Conservation (phyloP, 2,329 filamentous ascomycete genomes). For the Arachnopeziza araneosa region DNA sequence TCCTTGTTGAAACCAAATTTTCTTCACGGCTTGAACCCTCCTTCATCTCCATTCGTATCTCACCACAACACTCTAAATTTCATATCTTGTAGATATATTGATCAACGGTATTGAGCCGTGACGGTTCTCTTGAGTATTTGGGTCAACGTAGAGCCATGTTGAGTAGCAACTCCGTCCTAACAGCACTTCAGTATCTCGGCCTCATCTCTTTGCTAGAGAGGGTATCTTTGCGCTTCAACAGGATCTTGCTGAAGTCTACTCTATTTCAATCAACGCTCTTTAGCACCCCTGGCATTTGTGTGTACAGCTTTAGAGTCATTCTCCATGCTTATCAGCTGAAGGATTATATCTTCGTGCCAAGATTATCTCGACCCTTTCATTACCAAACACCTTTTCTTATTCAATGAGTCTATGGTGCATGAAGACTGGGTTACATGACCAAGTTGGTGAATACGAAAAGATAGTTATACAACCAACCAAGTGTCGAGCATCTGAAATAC, state of each 20-base stretch:
- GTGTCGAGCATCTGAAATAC: too few species aligned
- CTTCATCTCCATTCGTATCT: background rate
- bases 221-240: background rate
- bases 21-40: background rate
- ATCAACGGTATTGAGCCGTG: background rate
- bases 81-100: background rate
- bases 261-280: background rate
- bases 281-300: constrained; percentile 39
- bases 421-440: constrained; percentile 45
- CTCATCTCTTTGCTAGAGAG: background rate
- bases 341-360: constrained; percentile 45
- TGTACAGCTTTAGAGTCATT: constrained; percentile 43
- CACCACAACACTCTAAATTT: background rate
- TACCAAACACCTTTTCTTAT: constrained; percentile 59
- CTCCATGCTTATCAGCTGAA: constrained; percentile 41
- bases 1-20: background rate
- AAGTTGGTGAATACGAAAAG: background rate
- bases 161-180: too few species aligned
- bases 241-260: background rate
- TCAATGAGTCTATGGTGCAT: constrained; percentile 55
- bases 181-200: too few species aligned
- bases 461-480: background rate
- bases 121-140: too few species aligned
- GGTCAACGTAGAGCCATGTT: too few species aligned
- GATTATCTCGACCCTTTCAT: constrained; percentile 43